Evolutionary conservation across 345 rosid genomes (phyloP).

Genomic region (Brassica rapa): DNA sequence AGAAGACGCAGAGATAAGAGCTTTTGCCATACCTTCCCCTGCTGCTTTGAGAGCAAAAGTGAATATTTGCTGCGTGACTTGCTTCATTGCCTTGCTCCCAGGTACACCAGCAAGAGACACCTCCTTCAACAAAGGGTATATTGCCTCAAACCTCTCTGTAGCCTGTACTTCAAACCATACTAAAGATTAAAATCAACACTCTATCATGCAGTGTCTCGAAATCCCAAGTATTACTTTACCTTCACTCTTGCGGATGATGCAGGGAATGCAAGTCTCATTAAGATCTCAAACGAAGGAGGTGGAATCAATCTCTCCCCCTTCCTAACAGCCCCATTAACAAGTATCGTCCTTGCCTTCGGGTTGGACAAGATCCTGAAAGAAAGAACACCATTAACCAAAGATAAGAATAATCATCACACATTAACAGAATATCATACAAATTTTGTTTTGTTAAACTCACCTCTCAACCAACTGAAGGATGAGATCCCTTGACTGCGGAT

Average conservation of each 20-base stretch:
- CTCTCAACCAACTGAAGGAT: slow-evolving; percentile 60
- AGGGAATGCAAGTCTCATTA: slow-evolving; percentile 63
- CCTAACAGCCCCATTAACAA: slow-evolving; percentile 68
- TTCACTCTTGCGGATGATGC: slow-evolving; percentile 64
- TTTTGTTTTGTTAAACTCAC: slow-evolving; percentile 12
- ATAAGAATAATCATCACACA: slow-evolving; percentile 12
- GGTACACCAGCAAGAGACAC: slow-evolving; percentile 70
- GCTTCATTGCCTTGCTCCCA: slow-evolving; percentile 83
- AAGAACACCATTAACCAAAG: background rate
- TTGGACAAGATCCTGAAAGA: slow-evolving; percentile 58
- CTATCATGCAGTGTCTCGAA: background rate
- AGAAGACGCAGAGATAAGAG: background rate
- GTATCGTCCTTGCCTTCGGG: slow-evolving; percentile 61
- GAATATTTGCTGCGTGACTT: slow-evolving; percentile 60
- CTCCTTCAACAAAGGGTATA: slow-evolving; percentile 64
- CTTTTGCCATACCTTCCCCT: slow-evolving; percentile 54
- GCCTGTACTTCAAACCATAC: slow-evolving; percentile 48
- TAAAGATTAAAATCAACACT: slow-evolving; percentile 9
- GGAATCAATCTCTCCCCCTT: slow-evolving; percentile 77
- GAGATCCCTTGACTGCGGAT: slow-evolving; percentile 69
- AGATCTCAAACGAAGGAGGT: slow-evolving; percentile 64
- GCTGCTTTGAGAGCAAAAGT: slow-evolving; percentile 55
- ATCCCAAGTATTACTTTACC: slow-evolving; percentile 42
- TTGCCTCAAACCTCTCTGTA: slow-evolving; percentile 72
- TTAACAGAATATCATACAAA: background rate